A percentile compares a stretch with the other conserved stretches of the same genome.
Conservation (phyloP, 805 yeast genomes). For the Cyberlindnera samutprakarnensis region DNA sequence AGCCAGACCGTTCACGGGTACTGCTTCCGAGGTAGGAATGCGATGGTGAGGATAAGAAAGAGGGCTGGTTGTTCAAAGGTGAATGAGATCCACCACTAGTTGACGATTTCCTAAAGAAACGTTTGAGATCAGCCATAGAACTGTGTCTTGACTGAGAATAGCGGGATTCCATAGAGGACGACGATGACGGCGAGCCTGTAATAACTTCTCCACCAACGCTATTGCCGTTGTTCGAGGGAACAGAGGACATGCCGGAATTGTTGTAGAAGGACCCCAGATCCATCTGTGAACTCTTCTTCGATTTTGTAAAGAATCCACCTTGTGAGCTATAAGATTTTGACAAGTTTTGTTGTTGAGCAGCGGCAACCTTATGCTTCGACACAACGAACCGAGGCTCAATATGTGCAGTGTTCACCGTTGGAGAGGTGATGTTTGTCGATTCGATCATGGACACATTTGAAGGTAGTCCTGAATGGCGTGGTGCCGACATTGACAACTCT, state of each 20-base stretch:
- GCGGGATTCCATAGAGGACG: constrained; percentile 19
- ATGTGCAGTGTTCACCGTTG: constrained; percentile 47
- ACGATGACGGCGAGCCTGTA: constrained; percentile 21
- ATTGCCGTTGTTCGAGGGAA: not conserved
- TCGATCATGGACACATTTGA: constrained; percentile 33
- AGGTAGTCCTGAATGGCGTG: constrained; percentile 30
- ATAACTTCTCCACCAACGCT: constrained; percentile 6
- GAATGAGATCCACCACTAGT: constrained; percentile 17
- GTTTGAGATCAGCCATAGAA: constrained; percentile 70
- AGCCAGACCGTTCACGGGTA: constrained; percentile 18
- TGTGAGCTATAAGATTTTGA: constrained; percentile 23
- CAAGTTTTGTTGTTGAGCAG: constrained; percentile 17
- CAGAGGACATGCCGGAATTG: constrained; percentile 8
- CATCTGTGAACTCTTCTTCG: constrained; percentile 31
- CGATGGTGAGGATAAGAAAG: constrained; percentile 6
- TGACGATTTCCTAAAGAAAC: constrained; percentile 53
- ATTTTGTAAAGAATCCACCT: constrained; percentile 38
- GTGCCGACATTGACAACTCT: constrained; percentile 25
- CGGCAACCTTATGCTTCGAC: constrained; percentile 58
- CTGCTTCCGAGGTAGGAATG: constrained; percentile 1
- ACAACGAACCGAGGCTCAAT: constrained; percentile 86
- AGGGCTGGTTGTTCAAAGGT: constrained; percentile 7
- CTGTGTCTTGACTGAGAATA: constrained; percentile 45
- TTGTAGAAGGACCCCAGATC: constrained; percentile 22
- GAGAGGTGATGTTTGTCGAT: constrained; percentile 65